These are phyloP conservation scores for Solanum chacoense DNA, from an alignment of 305 asterid species.

Conservation along the genomic window DNA sequence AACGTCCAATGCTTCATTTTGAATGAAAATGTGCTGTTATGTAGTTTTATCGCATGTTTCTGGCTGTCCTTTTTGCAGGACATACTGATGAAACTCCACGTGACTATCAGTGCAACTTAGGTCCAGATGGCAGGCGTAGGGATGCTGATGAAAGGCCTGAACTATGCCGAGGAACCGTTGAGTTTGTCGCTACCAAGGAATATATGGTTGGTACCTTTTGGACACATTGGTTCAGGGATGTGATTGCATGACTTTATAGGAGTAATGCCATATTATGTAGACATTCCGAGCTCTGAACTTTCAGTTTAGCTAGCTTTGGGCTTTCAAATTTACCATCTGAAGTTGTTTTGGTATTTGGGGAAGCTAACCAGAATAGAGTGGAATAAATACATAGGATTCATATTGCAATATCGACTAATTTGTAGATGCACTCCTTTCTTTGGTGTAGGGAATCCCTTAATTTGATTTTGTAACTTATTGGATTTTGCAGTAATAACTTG, in stretches of 20 bases:
- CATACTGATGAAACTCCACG: slow-evolving; percentile 91
- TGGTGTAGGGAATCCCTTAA: not conserved
- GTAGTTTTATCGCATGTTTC: not conserved
- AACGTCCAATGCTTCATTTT: not conserved
- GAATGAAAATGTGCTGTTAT: not conserved
- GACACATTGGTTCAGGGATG: not conserved
- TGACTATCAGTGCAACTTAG: slow-evolving; percentile 95
- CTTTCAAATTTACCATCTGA: not conserved
- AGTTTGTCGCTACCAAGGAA: slow-evolving; percentile 88
- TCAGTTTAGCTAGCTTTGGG: not conserved
- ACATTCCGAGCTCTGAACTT: not conserved
- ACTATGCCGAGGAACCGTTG: slow-evolving; percentile 96
- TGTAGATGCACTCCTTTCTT: not conserved
- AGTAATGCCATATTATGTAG: not conserved
- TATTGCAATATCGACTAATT: not conserved
- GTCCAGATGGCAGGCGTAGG: slow-evolving; percentile 99
- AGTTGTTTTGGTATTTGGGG: not conserved
- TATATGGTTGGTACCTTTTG: slow-evolving; percentile 54
- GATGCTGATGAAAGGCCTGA: slow-evolving; percentile 99
- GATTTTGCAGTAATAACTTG: not conserved
- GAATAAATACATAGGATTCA: not conserved
- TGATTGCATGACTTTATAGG: not conserved
- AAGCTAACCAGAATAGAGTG: not conserved
- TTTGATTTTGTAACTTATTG: not conserved
- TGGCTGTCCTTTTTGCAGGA: slow-evolving; percentile 36